Evolutionary conservation across 202 grass and related monocot genomes (phyloP).

Genomic region (Digitaria exilis): DNA sequence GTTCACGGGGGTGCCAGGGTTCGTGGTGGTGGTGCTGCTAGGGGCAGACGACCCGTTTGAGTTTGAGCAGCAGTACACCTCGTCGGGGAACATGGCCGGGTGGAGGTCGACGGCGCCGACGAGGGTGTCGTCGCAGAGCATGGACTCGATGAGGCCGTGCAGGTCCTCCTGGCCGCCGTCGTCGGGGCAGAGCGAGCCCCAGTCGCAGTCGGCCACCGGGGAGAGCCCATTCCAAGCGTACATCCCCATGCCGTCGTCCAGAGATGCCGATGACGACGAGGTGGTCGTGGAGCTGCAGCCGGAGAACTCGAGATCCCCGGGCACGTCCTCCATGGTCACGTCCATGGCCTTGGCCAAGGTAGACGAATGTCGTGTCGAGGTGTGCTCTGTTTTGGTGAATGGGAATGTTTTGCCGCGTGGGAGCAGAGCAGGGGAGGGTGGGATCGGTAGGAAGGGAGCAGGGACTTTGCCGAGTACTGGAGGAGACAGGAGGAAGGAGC

Average conservation of each 20-base stretch:
- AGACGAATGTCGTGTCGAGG: background rate
- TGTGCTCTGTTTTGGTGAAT: background rate
- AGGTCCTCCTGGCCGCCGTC: conserved; percentile 49
- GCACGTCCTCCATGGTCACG: conserved; percentile 53
- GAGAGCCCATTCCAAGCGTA: conserved; percentile 47
- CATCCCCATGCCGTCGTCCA: conserved; percentile 45
- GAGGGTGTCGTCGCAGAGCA: conserved; percentile 57
- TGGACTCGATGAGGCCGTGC: conserved; percentile 63
- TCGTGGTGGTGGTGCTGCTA: conserved; percentile 58
- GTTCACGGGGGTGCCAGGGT: conserved; percentile 34
- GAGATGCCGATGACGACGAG: conserved; percentile 22
- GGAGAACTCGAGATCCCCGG: conserved; percentile 48
- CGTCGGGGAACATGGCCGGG: conserved; percentile 38
- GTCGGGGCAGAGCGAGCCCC: conserved; percentile 41
- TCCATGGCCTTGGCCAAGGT: conserved; percentile 42
- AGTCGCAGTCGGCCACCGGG: conserved; percentile 48
- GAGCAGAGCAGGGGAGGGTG: conserved; percentile 15
- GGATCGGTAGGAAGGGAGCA: conserved; percentile 41
- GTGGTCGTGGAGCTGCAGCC: conserved; percentile 64
- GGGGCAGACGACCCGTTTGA: conserved; percentile 35
- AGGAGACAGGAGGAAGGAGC: background rate
- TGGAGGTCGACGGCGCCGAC: conserved; percentile 8
- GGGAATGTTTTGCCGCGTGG: conserved; percentile 41
- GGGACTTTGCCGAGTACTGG: background rate
- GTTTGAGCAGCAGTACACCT: conserved; percentile 24